These are phyloP conservation scores for Saccharomyces hybrid DNA, from an alignment of 1,139 yeast genomes.

Conservation along the genomic window DNA sequence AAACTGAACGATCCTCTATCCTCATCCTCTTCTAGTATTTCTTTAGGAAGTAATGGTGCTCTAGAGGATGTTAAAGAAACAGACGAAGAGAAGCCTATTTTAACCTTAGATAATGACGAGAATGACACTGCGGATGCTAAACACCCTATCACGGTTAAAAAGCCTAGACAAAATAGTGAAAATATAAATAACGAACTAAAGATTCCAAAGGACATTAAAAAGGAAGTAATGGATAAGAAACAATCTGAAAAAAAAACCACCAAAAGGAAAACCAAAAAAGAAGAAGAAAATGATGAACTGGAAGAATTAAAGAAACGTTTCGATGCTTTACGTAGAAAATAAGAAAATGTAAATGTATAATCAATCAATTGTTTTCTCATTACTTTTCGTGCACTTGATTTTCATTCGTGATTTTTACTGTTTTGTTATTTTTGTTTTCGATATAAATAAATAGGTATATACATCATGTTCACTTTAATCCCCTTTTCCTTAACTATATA, in stretches of 20 bases:
- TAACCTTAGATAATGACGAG: conserved; percentile 30
- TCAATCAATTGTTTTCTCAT: background rate
- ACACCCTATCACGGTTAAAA: conserved; percentile 40
- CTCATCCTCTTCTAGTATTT: conserved; percentile 11
- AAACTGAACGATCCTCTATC: conserved; percentile 39
- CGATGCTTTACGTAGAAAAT: conserved; percentile 37
- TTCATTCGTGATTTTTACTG: too few relatives aligned
- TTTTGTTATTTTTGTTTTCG: background rate
- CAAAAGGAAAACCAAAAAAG: conserved; percentile 15
- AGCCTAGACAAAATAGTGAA: conserved; percentile 41
- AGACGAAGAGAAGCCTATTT: conserved; percentile 26
- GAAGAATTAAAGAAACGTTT: conserved; percentile 49
- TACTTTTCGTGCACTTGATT: background rate
- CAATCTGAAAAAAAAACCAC: conserved; percentile 12
- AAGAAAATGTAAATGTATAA: background rate
- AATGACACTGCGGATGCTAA: conserved; percentile 25
- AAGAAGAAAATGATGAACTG: conserved; percentile 36
- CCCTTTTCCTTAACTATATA: conserved; percentile 44
- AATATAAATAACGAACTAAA: conserved; percentile 38
- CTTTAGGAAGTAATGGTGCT: conserved; percentile 25
- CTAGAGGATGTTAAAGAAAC: conserved; percentile 18
- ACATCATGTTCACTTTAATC: too few relatives aligned
- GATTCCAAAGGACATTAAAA: conserved; percentile 36
- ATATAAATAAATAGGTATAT: too few relatives aligned
- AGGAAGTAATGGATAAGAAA: conserved; percentile 19